Conservation (phyloP, 2,329 filamentous ascomycete genomes). For the Pseudogymnoascus sp. region DNA sequence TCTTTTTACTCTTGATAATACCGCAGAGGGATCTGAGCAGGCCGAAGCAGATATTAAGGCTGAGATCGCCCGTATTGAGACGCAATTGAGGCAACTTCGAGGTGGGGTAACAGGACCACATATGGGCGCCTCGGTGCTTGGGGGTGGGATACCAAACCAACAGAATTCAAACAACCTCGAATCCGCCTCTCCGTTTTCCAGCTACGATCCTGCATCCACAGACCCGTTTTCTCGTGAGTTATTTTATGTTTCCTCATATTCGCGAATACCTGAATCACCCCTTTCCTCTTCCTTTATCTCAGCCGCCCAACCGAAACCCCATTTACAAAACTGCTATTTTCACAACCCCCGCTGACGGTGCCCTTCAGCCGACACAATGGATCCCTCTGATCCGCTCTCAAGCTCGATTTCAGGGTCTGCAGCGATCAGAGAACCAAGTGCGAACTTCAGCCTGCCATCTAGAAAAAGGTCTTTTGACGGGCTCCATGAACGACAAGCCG, state of each 20-base stretch:
- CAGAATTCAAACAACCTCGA: neutral
- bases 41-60: slow-evolving; percentile 16
- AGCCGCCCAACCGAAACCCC: neutral
- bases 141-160: neutral
- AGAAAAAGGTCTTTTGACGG: neutral
- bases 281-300: neutral
- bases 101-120: neutral
- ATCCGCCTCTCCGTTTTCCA: neutral
- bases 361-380: neutral
- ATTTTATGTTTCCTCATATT: neutral
- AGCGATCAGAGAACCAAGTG: neutral
- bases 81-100: neutral
- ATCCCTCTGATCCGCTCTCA: neutral
- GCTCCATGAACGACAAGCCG: neutral
- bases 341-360: neutral
- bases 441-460: neutral
- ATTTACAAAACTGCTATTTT: neutral
- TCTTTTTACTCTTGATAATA: slow-evolving; percentile 31
- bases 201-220: neutral
- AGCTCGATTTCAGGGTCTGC: neutral
- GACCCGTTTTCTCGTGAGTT: slow-evolving; percentile 1
- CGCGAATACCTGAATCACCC: neutral
- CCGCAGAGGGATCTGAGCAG: slow-evolving; percentile 16
- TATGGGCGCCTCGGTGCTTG: neutral
- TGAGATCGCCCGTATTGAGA: slow-evolving; percentile 17